Evolutionary conservation across 2,329 filamentous ascomycete genomes (phyloP), one percentile per base, ranked within the genome.

Genomic region (Verticillium klebahnii): DNA sequence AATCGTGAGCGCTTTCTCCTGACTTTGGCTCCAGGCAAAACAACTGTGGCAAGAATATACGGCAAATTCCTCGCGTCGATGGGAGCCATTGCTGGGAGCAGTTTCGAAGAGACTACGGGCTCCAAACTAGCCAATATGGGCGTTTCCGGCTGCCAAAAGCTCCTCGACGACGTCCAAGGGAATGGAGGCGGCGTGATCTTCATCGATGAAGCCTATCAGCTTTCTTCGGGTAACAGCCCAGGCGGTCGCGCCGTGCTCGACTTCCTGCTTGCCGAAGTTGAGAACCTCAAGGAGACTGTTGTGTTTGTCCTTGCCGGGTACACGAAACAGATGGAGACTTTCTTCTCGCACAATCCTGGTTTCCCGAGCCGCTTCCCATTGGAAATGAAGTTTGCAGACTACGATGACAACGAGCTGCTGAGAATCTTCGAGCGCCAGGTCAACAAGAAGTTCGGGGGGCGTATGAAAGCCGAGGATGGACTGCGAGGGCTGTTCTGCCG

Each of bases 201-300:
- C 69, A 88, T 94, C 25, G 91, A 94, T 63, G 90, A 94, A 71
- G 89, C 90, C 0, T 93, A 94, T 68, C 90, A 93, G 65, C 77
- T 94, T 0, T 81, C 85, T 0, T 85, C 84, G 1, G 82, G 82
- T 0, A 83, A 85, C 61, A 89, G 76, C 25, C 67, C 70, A 2
- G 84, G 83, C 0, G 89, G 90, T 0, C 77, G 74, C 0, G 80
- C 82, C 0, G 88, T 92, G 0, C 76, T 94, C 0, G 89, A 94
- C 64, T 91, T 82, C 63, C 76, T 94, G 0, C 81, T 94, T 0
- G 81, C 88, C 0, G 89, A 93, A 67, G 83, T 92, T 0, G 90
- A 93, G 67, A 91, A 92, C 59, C 78, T 86, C 1, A 83, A 80
- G 0, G 90, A 89, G 0, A 89, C 89, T 66, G 72, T 93, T 0